These are phyloP conservation scores for Daedaleopsis sinensis DNA, from an alignment of 768 basidiomycete species.

Conservation along the genomic window DNA sequence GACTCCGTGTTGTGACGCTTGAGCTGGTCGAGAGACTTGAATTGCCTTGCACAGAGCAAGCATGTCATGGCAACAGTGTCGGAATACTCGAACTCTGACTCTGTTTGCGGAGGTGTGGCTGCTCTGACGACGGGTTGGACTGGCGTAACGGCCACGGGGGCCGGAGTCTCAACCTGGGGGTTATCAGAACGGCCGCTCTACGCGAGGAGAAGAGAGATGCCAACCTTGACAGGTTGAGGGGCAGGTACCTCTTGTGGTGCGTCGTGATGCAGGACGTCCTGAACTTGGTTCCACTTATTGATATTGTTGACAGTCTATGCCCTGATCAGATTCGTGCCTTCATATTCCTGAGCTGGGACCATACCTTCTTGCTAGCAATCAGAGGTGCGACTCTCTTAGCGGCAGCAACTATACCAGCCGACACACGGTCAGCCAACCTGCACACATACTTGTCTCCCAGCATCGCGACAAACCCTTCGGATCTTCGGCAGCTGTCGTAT, in stretches of 20 bases:
- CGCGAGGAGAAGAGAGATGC: constrained; percentile 1
- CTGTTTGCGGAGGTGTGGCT: constrained; percentile 44
- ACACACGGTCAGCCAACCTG: constrained; percentile 19
- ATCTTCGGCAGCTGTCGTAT: constrained; percentile 35
- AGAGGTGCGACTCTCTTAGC: constrained; percentile 80
- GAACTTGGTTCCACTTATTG: constrained; percentile 96
- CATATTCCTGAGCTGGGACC: neutral
- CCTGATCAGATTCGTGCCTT: constrained; percentile 2
- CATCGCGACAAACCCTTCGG: constrained; percentile 52
- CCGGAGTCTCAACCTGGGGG: constrained; percentile 11
- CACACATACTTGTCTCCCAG: constrained; percentile 15
- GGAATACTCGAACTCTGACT: constrained; percentile 80
- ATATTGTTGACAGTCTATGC: constrained; percentile 85
- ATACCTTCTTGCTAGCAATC: constrained; percentile 84
- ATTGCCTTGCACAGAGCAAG: constrained; percentile 89
- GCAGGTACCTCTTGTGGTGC: constrained; percentile 8
- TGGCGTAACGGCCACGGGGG: constrained; percentile 20
- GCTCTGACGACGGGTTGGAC: constrained; percentile 29
- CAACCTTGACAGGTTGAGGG: constrained; percentile 11
- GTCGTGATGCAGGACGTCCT: constrained; percentile 70
- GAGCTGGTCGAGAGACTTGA: constrained; percentile 86
- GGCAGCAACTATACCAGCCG: constrained; percentile 42
- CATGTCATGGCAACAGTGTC: constrained; percentile 78
- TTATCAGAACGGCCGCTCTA: neutral
- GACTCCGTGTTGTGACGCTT: constrained; percentile 93